Conservation (phyloP, 345 rosid genomes). For the Conringia planisiliqua region DNA sequence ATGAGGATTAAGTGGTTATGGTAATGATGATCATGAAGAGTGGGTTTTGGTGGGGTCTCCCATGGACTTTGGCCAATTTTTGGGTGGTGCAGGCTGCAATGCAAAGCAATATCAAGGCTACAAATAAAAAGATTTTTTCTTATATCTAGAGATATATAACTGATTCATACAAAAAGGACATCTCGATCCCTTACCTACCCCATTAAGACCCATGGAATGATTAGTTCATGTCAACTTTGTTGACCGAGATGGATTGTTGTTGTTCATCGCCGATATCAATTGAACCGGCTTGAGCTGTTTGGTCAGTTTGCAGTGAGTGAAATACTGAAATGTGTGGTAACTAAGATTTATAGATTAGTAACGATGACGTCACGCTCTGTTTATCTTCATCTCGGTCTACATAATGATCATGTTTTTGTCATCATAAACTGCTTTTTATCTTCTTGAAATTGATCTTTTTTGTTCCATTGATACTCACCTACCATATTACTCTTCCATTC, state of each 20-base stretch:
- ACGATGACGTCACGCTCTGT: background rate
- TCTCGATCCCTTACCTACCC: slow-evolving; percentile 27
- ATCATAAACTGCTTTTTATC: slow-evolving; percentile 23
- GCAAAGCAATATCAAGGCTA: slow-evolving; percentile 25
- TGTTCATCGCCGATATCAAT: background rate
- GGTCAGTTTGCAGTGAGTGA: background rate
- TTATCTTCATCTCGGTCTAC: background rate
- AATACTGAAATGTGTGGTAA: slow-evolving; percentile 11
- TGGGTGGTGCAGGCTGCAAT: slow-evolving; percentile 32
- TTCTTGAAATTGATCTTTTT: slow-evolving; percentile 6
- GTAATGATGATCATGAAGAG: slow-evolving; percentile 15
- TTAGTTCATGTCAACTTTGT: slow-evolving; percentile 16
- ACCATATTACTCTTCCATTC: slow-evolving; percentile 29
- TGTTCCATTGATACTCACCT: slow-evolving; percentile 28
- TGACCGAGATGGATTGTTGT: background rate
- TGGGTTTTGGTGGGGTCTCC: slow-evolving; percentile 26
- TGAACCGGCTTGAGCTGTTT: slow-evolving; percentile 13
- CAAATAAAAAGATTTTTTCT: background rate
- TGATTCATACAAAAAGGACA: background rate
- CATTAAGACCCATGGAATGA: slow-evolving; percentile 31
- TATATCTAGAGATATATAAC: background rate
- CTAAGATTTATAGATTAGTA: background rate
- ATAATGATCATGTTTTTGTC: slow-evolving; percentile 18
- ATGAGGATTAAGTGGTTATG: slow-evolving; percentile 13
- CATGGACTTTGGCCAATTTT: slow-evolving; percentile 23